A percentile compares a stretch with the other conserved stretches of the same genome.
These are phyloP conservation scores for Vaccinium vitisidaea DNA, from an alignment of 148 eudicot genomes.

Conservation along the genomic window DNA sequence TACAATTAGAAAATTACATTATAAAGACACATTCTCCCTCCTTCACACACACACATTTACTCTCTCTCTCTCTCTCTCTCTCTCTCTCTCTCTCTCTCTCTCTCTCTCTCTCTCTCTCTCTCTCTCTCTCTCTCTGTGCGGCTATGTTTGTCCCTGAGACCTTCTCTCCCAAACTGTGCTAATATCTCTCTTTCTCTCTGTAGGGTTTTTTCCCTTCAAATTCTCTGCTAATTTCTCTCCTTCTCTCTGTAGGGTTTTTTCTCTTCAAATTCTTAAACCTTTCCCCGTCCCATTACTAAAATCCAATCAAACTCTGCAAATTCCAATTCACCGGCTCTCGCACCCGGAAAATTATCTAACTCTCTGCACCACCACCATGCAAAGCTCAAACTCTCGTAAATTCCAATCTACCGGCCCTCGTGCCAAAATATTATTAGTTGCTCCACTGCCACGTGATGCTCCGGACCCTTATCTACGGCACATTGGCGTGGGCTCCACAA, in stretches of 20 bases:
- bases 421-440: too few relatives aligned
- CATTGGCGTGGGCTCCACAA: not conserved
- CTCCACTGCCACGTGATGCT: too few relatives aligned
- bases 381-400: too few relatives aligned
- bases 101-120: not conserved
- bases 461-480: not conserved
- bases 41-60: not conserved
- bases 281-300: not conserved
- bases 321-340: not conserved
- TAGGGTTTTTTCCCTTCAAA: not conserved
- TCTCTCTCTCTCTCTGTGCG: not conserved
- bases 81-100: not conserved
- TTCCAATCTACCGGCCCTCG: too few relatives aligned
- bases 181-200: not conserved
- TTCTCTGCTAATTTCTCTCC: not conserved
- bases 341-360: not conserved
- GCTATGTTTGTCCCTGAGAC: not conserved
- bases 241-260: not conserved
- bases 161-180: not conserved
- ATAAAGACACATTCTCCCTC: not conserved
- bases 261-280: not conserved
- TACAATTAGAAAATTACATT: not conserved
- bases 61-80: not conserved
- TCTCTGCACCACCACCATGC: not conserved
- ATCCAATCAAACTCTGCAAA: not conserved